Evolutionary conservation across 306 rosid genomes (phyloP).

Genomic region (Dicorynia guianensis): DNA sequence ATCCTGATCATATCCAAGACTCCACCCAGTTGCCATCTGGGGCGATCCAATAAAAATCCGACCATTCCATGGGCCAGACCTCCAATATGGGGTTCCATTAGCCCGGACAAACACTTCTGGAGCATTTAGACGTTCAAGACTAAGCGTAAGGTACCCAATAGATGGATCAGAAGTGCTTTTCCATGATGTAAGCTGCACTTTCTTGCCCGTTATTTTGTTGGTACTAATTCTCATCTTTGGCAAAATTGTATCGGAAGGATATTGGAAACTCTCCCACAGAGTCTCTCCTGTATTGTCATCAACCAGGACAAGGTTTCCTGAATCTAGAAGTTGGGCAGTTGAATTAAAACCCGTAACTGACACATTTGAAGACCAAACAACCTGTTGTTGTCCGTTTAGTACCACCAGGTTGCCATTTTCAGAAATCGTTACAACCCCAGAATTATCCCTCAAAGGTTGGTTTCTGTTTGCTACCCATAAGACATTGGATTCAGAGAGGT

Average conservation of each 20-base stretch:
- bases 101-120: conserved; percentile 28
- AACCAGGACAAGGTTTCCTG: conserved; percentile 44
- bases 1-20: background rate
- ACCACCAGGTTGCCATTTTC: conserved; percentile 34
- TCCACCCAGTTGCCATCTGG: conserved; percentile 22
- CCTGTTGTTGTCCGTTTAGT: conserved; percentile 21
- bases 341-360: conserved; percentile 24
- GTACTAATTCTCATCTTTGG: conserved; percentile 3
- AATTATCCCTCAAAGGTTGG: conserved; percentile 19
- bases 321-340: conserved; percentile 31
- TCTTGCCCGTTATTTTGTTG: background rate
- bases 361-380: conserved; percentile 38
- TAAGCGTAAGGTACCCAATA: conserved; percentile 1
- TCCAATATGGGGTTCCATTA: background rate
- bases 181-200: conserved; percentile 6
- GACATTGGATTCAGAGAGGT: background rate
- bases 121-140: background rate
- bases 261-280: conserved; percentile 45
- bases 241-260: conserved; percentile 32
- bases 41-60: conserved; percentile 17
- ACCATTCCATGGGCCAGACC: conserved; percentile 43
- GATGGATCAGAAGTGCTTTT: conserved; percentile 34
- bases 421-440: conserved; percentile 28
- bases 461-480: conserved; percentile 49
- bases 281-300: background rate